Base-by-base conservation (phyloP, 306 rosid genomes). In the Cucurbita pepo region DNA sequence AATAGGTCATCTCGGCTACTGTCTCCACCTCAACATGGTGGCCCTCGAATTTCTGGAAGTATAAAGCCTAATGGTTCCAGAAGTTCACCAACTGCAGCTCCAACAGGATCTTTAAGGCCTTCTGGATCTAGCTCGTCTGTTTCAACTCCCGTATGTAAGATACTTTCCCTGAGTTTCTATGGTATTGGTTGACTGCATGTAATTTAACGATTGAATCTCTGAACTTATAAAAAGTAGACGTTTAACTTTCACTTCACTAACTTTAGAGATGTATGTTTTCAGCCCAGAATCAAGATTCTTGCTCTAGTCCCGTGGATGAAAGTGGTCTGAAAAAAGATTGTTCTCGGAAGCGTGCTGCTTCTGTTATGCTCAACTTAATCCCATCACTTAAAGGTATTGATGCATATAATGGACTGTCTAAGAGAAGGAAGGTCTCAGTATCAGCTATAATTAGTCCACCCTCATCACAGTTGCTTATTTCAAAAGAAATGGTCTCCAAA, bases 71-170 rank as follows among this genome's bases (percentile, higher is more conserved):
- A 82, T 79, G 97, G 88, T 61, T 53, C 86, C 43, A 85, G 73
- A 77, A 80, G 75, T 77, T 77, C 86, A 61, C 82, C 87, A 54
- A 70, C 79, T 14, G 77, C 76, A 18, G 77, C 86, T 77, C 62
- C 66, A 53, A 54, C 79, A 69, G 96, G 90, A 73, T 80, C 88
- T 14, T 76, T 70, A 73, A 91, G 86, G 83, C 83, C 76, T 85
- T 71, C 86, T 63, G 96, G 87, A 78, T 82, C 89, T 51, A 77
- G 79, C 78, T 82, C 89, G 15, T 85, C 86, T 85, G 84, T 80
- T 38, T 80, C 93, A 38, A 83, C 96, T 81, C 86, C 87, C 82
- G 82, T 85, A 84, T 89, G 99, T 95, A 95, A 89, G 96, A 88
- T 78, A 72, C 84, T 77, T 73, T 61, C 88, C 82, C 77, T 73